Conservation (phyloP, 345 rosid species). For the Turritis glabra region DNA sequence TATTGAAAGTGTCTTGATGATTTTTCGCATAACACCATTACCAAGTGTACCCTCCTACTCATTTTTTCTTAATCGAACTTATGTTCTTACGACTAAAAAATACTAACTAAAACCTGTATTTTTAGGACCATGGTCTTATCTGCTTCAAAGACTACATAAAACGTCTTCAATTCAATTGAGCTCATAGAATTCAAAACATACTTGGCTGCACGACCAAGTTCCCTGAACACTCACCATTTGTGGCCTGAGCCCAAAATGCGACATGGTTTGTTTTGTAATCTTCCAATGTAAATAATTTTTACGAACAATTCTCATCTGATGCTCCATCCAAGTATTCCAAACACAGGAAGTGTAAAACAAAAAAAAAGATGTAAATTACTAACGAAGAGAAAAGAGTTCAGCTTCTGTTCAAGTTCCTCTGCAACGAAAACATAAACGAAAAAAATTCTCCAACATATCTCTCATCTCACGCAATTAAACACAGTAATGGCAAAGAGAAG, state of each 20-base stretch:
- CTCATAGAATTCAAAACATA: neutral
- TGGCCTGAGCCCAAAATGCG: neutral
- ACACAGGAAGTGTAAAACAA: neutral
- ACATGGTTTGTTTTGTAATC: neutral
- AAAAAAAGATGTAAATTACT: neutral
- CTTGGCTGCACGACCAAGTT: too few relatives aligned
- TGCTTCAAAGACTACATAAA: too few relatives aligned
- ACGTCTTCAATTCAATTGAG: neutral
- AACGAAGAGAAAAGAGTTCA: neutral
- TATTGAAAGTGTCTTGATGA: too few relatives aligned
- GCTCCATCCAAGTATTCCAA: neutral
- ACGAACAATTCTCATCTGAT: neutral
- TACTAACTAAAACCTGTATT: too few relatives aligned
- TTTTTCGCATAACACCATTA: too few relatives aligned
- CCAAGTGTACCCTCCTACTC: too few relatives aligned
- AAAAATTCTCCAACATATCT: neutral
- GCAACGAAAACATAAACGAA: neutral
- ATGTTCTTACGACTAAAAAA: too few relatives aligned
- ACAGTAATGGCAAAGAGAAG: conserved; percentile 7
- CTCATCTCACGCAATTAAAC: conserved; percentile 8
- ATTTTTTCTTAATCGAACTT: too few relatives aligned
- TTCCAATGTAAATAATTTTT: neutral
- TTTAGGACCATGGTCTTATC: too few relatives aligned
- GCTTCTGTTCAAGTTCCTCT: conserved; percentile 4
- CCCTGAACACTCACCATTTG: neutral